Evolutionary conservation across 176 grass and related monocot species (phyloP).

Genomic region (Bolboschoenus planiculmis): DNA sequence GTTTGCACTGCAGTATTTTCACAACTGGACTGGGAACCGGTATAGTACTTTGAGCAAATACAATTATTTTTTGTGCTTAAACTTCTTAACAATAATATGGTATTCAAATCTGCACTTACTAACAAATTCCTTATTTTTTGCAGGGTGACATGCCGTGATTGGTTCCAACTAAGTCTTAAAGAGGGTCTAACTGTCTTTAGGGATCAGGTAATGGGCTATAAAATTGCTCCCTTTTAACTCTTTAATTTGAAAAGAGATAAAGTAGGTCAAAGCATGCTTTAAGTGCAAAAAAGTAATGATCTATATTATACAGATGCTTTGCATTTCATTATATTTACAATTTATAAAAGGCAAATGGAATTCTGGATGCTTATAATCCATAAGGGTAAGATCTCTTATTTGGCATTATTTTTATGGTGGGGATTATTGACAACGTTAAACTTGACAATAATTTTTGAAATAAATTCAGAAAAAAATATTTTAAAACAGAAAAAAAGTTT

Average conservation of each 20-base stretch:
- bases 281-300: neutral
- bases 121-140: conserved; percentile 6
- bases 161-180: conserved; percentile 99
- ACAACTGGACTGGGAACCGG: conserved; percentile 99
- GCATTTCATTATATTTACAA: neutral
- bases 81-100: neutral
- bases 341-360: neutral
- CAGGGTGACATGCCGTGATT: conserved; percentile 98
- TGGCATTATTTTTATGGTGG: neutral
- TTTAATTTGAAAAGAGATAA: neutral
- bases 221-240: neutral
- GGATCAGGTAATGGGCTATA: conserved; percentile 59
- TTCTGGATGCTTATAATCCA: neutral
- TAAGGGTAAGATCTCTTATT: neutral
- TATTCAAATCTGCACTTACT: neutral
- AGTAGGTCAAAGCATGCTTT: neutral
- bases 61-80: neutral
- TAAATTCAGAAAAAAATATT: neutral
- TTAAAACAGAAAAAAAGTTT: too few species aligned
- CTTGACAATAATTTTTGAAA: neutral
- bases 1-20: conserved; percentile 84
- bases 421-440: too few species aligned
- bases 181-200: conserved; percentile 97
- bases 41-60: conserved; percentile 17
- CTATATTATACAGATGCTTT: neutral